Conservation (phyloP, 768 basidiomycete species). For the Fistulinella prunicolor region DNA sequence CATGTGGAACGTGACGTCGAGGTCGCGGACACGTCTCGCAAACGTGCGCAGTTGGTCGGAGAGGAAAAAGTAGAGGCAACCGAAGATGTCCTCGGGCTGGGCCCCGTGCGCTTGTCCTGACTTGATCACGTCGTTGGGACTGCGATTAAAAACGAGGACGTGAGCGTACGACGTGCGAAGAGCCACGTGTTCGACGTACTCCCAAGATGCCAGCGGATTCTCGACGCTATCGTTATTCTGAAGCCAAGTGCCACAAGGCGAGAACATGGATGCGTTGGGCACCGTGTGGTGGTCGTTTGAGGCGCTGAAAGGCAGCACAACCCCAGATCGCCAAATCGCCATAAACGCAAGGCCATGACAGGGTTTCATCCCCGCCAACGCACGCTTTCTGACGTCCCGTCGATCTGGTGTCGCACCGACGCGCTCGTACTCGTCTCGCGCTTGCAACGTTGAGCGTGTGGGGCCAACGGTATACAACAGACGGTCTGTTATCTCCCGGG, state of each 20-base stretch:
- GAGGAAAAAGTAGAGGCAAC: slow-evolving; percentile 48
- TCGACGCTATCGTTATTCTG: slow-evolving; percentile 26
- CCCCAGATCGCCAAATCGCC: slow-evolving; percentile 38
- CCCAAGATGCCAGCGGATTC: slow-evolving; percentile 48
- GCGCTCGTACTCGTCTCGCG: slow-evolving; percentile 31
- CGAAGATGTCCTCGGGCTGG: slow-evolving; percentile 41
- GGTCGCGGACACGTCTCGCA: slow-evolving; percentile 34
- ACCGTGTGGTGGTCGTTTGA: slow-evolving; percentile 33
- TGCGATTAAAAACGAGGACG: slow-evolving; percentile 17
- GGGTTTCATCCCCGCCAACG: slow-evolving; percentile 36
- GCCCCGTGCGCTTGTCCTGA: slow-evolving; percentile 37
- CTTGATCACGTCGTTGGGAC: slow-evolving; percentile 37
- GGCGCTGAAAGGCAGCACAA: slow-evolving; percentile 45
- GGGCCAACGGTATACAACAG: slow-evolving; percentile 28
- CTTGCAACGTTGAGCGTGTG: slow-evolving; percentile 17
- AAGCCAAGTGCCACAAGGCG: slow-evolving; percentile 43
- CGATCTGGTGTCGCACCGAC: slow-evolving; percentile 33
- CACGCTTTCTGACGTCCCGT: slow-evolving; percentile 42
- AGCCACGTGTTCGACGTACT: slow-evolving; percentile 31
- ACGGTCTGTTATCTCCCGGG: slow-evolving; percentile 24
- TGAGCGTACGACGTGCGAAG: background rate
- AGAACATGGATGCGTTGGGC: slow-evolving; percentile 45
- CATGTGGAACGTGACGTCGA: slow-evolving; percentile 35
- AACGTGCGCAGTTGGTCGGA: slow-evolving; percentile 39
- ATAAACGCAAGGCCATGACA: slow-evolving; percentile 41